Base-by-base conservation (phyloP, 192 early-diverging fungal species). In the Phlyctochytrium arcticum region DNA sequence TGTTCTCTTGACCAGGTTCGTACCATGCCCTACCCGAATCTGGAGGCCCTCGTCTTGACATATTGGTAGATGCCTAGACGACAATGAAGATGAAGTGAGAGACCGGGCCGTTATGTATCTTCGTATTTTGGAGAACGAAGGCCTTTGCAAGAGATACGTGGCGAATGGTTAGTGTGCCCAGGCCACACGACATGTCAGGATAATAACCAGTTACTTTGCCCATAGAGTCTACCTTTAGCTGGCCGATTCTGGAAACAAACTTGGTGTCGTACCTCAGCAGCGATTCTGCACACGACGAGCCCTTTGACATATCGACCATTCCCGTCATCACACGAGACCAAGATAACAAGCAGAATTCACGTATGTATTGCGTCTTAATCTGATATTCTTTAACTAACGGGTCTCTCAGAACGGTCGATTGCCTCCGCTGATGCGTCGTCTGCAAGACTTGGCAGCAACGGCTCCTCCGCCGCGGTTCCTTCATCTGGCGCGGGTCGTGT, bases 31-130 rank as follows among this genome's bases (percentile, higher is more conserved):
- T 2, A 23, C 5, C 21, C 48, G 27, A 39, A 60, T 5, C 1
- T 48, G 42, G 6, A 24, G 3, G 17, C 29, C 7, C 5, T 32
- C 30, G 15, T 60, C 4, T 33, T 51, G 15, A 51, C 23, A 46
- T 61, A 9, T 26, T 54, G 23, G 71, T 56, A 91, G 96, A 65
- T 98, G 95, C 73, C 75, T 94, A 67, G 97, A 99, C 62, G 97
- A 99, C 72, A 88, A 82, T 55, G 97, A 99, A 74, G 97, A 99
- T 73, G 95, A 99, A 73, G 97, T 99, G 39, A 88, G 97, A 62
- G 97, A 99, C 65, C 87, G 95, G 54, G 92, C 95, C 9, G 88
- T 90, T 0, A 82, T 98, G 82, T 93, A 85, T 53, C 80, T 99
- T 70, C 82, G 82, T 30, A 79, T 97, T 23, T 82, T 92, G 51